Percentiles rank a stretch among this genome's conserved stretches.
Conservation (phyloP, 352 stramenopile species). For the Achlya hypogyna region DNA sequence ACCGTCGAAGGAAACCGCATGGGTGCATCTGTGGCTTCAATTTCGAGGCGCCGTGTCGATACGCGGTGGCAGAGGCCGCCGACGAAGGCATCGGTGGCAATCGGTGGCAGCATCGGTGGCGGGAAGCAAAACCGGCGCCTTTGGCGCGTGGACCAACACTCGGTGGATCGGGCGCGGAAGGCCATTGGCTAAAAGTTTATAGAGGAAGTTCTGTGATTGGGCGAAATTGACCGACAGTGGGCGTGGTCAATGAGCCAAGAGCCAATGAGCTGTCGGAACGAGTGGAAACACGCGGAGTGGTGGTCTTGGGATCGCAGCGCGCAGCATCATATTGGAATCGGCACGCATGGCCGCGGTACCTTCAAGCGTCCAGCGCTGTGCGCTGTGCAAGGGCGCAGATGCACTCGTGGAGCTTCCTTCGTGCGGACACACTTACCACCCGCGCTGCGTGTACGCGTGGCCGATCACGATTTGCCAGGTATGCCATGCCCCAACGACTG, state of each 20-base stretch:
- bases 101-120: no score
- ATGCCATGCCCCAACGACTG: slow-evolving; percentile 27
- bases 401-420: slow-evolving; percentile 53
- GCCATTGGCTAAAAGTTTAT: no score
- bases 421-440: slow-evolving; percentile 70
- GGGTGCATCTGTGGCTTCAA: no score
- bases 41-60: no score
- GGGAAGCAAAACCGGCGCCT: no score
- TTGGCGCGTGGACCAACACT: not conserved
- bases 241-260: not conserved
- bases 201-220: not conserved
- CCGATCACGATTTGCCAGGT: slow-evolving; percentile 52
- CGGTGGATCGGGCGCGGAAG: not conserved
- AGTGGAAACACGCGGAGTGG: slow-evolving; percentile 11
- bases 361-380: slow-evolving; percentile 31
- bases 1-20: no score
- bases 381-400: slow-evolving; percentile 60
- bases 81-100: no score
- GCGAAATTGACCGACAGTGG: not conserved
- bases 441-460: slow-evolving; percentile 65
- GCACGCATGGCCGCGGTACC: no score
- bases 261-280: slow-evolving; percentile 1
- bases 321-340: no score
- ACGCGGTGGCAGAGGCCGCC: no score
- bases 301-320: no score